phyloP scores from a whole-genome alignment of 2,329 filamentous ascomycete species.

The Hypoxylon sp. region DNA sequence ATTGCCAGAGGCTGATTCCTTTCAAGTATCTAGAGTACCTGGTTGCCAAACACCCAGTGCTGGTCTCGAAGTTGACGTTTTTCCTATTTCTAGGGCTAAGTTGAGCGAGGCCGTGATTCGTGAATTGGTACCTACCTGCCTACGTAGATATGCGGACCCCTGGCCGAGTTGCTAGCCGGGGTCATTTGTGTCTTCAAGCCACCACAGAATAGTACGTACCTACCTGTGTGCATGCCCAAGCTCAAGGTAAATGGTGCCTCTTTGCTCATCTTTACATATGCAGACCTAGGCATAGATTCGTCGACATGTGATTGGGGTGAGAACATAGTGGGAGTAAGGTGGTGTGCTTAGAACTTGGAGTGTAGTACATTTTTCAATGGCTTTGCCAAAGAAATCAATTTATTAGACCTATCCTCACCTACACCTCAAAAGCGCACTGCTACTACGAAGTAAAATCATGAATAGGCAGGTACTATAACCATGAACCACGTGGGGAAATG shows the following conservation, averaged over 20 bases:
- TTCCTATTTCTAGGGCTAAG: too few relatives aligned
- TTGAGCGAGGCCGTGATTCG: neutral
- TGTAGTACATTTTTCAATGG: neutral
- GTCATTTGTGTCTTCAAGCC: slow-evolving; percentile 20
- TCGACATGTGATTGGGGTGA: slow-evolving; percentile 33
- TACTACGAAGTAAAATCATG: slow-evolving; percentile 2
- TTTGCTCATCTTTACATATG: slow-evolving; percentile 24
- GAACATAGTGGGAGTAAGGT: neutral
- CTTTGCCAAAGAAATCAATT: neutral
- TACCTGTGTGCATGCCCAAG: slow-evolving; percentile 17
- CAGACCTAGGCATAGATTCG: slow-evolving; percentile 2
- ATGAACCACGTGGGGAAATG: slow-evolving; percentile 30
- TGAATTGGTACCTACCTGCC: neutral
- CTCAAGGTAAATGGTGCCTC: slow-evolving; percentile 5
- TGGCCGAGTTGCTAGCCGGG: slow-evolving; percentile 10
- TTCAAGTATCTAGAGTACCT: neutral
- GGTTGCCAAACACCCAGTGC: neutral
- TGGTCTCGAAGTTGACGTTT: neutral
- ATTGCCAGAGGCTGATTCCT: neutral
- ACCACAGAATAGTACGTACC: slow-evolving; percentile 22
- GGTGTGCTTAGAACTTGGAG: neutral
- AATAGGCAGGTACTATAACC: slow-evolving; percentile 9
- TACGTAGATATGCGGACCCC: slow-evolving; percentile 13
- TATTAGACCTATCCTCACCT: neutral
- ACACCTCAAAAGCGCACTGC: neutral